Base-by-base conservation (phyloP, 2,329 filamentous ascomycete genomes). In the Lachnellula occidentalis region DNA sequence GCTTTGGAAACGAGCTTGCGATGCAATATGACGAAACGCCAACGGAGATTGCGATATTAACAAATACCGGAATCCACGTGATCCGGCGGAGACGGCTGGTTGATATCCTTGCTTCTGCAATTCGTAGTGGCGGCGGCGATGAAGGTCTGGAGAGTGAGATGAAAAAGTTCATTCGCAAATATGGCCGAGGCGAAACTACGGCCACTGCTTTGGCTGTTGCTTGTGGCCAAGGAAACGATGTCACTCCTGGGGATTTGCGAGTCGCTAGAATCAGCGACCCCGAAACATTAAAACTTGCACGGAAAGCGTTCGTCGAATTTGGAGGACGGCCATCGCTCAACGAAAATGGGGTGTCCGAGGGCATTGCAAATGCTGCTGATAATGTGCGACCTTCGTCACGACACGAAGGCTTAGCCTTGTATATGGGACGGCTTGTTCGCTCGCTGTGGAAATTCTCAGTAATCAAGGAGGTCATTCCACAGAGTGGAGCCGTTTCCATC, bases 1-100 rank as follows among this genome's bases (percentile, higher is more conserved):
- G 92, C 0, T 97, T 96, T 65, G 92, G 92, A 11, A 99, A 99
- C 64, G 94, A 99, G 72, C 77, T 97, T 53, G 90, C 94, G 1
- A 87, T 95, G n/a, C 95, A 99, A 64, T 99, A 94, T 64, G 94
- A 99, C 66, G 80, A 88, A 56, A 77, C 85, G 0, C 80, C 87
- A 0, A 84, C 87, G 49, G 92, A 99, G 67, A 85, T 97, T 60
- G 94, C 92, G 1, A 83, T 99, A 46, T 78, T 99, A 51, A 97
- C 94, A 34, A 95, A 94, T 64, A 90, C 83, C 14, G 94, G 94
- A 2, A 83, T 99, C 51, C 90, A 96, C 65, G 81, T 95, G 7
- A 82, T 97, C 51, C 86, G 90, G 52, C 80, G 94, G 48, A 81
- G 90, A 65, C 80, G 94, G 52, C 78, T 97, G 5, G 91, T 97